A percentile compares a stretch with the other conserved stretches of the same genome.
Conservation (phyloP, 176 grass and related monocot species). For the Triticum aestivum region IWGSC_CS_RefSeq_v2.1 NC_057800.1:147039705-147040204, state of each 20-base stretch:
- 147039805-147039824: constrained; percentile 51
- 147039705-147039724: constrained; percentile 23
- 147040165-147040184: constrained; percentile 10
- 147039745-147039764: constrained; percentile 3
- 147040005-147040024: not conserved
- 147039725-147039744: constrained; percentile 41
- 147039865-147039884: not conserved
- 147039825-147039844: constrained; percentile 17
- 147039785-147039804: constrained; percentile 8
- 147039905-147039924: not conserved
- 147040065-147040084: not conserved
- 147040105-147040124: not conserved
- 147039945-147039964: constrained; percentile 7
- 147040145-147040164: not conserved
- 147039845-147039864: not conserved
- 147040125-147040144: not conserved
- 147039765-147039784: constrained; percentile 32
- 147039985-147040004: not conserved
- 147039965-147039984: not conserved
- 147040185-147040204: not conserved
- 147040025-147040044: not conserved
- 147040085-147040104: constrained; percentile 3
- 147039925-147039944: constrained; percentile 23
- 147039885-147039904: not conserved
- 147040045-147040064: not conserved